Conservation (phyloP, 164 flowering plant species). For the Euptelea pleiosperma region DNA sequence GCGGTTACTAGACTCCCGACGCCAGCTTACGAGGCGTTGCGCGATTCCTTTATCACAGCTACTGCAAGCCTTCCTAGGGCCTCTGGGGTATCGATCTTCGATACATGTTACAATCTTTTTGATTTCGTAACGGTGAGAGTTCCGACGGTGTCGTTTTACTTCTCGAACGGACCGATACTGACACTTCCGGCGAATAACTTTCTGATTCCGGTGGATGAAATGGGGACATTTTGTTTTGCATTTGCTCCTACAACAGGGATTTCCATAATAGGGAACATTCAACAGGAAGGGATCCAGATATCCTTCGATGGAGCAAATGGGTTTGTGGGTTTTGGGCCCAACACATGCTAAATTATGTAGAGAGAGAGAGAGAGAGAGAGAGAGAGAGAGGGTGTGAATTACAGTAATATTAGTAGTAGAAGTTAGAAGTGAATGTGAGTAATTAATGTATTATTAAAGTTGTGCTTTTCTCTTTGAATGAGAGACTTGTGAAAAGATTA, state of each 20-base stretch:
- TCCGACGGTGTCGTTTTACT: conserved; percentile 86
- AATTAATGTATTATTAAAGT: not conserved
- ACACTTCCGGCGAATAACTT: conserved; percentile 85
- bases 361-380: no score
- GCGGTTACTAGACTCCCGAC: conserved; percentile 82
- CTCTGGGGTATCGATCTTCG: conserved; percentile 62
- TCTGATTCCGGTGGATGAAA: conserved; percentile 79
- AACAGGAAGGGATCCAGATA: conserved; percentile 86
- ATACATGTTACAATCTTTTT: conserved; percentile 71
- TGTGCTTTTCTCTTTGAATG: not conserved
- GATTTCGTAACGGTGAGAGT: conserved; percentile 68
- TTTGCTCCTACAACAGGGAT: conserved; percentile 72
- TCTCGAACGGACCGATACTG: conserved; percentile 65
- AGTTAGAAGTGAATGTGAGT: not conserved
- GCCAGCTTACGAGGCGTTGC: conserved; percentile 56
- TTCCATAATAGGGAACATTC: conserved; percentile 90
- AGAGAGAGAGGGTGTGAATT: no score
- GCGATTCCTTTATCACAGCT: conserved; percentile 50
- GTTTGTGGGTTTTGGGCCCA: conserved; percentile 87
- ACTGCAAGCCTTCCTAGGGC: conserved; percentile 61
- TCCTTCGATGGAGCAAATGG: conserved; percentile 78
- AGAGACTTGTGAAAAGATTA: not conserved
- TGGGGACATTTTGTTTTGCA: conserved; percentile 88
- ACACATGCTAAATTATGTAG: conserved; percentile 46
- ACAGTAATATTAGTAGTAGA: not conserved